phyloP scores from a whole-genome alignment of 768 basidiomycete genomes.

The Imleria badia region DNA sequence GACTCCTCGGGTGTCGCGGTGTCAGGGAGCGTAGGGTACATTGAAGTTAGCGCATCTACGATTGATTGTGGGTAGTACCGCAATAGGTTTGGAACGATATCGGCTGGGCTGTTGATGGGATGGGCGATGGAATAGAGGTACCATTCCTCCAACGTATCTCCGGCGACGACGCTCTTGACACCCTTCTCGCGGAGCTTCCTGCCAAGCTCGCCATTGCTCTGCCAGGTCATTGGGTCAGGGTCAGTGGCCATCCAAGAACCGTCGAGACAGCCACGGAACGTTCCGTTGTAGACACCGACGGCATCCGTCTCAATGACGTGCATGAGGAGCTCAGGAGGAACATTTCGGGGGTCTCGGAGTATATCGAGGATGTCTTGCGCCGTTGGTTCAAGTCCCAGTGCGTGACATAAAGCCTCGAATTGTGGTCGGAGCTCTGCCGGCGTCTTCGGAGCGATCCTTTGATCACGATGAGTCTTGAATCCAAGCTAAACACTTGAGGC shows the following conservation, averaged over 20 bases:
- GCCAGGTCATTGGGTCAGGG: slow-evolving; percentile 68
- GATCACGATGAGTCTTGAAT: not conserved
- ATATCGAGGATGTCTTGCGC: slow-evolving; percentile 45
- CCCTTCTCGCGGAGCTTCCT: slow-evolving; percentile 53
- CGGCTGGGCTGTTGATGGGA: slow-evolving; percentile 46
- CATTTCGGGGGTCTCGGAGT: slow-evolving; percentile 47
- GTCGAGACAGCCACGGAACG: slow-evolving; percentile 67
- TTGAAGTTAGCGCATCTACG: slow-evolving; percentile 42
- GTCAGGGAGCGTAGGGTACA: slow-evolving; percentile 44
- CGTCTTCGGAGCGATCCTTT: slow-evolving; percentile 56
- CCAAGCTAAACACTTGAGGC: not conserved
- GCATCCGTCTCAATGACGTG: slow-evolving; percentile 55
- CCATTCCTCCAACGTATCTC: slow-evolving; percentile 74
- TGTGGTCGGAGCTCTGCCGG: slow-evolving; percentile 57
- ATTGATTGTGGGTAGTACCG: slow-evolving; percentile 59
- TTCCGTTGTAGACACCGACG: slow-evolving; percentile 53
- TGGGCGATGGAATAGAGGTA: slow-evolving; percentile 73
- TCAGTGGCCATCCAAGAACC: slow-evolving; percentile 52
- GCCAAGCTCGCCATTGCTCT: slow-evolving; percentile 59
- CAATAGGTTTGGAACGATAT: slow-evolving; percentile 56
- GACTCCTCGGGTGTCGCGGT: slow-evolving; percentile 45
- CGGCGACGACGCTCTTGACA: slow-evolving; percentile 59
- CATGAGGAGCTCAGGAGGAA: slow-evolving; percentile 52
- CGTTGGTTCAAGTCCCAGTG: slow-evolving; percentile 53
- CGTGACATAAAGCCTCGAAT: slow-evolving; percentile 58